Evolutionary conservation across 495 filamentous ascomycete genomes (phyloP).

Genomic region (Choiromyces venosus): DNA sequence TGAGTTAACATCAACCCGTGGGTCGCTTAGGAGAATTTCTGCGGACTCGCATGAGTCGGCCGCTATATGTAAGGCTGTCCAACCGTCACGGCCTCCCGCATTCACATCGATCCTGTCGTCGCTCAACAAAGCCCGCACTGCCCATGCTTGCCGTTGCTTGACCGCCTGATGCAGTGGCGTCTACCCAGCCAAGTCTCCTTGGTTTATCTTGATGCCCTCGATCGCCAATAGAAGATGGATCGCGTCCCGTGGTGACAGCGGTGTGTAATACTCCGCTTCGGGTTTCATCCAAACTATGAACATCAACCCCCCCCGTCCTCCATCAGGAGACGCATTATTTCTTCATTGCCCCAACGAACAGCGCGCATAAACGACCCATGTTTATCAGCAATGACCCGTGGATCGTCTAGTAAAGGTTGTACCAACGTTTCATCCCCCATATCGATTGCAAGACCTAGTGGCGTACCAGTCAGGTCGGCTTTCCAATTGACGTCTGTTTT

Average conservation of each 20-base stretch:
- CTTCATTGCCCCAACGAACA: not conserved
- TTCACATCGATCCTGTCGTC: not conserved
- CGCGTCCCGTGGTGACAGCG: not conserved
- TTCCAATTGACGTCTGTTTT: slow-evolving; percentile 9
- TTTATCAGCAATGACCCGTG: too few relatives aligned
- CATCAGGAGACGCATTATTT: not conserved
- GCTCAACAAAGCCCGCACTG: not conserved
- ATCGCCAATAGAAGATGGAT: not conserved
- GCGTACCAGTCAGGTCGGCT: slow-evolving; percentile 12
- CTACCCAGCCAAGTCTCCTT: not conserved
- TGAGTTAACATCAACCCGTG: not conserved
- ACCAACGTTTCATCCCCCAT: too few relatives aligned
- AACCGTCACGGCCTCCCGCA: not conserved
- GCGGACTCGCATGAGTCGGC: not conserved
- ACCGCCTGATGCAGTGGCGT: too few relatives aligned
- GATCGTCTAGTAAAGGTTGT: too few relatives aligned
- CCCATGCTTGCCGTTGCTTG: not conserved
- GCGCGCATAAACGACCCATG: too few relatives aligned
- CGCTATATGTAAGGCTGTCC: not conserved
- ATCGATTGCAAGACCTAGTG: slow-evolving; percentile 14
- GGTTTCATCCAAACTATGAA: slow-evolving; percentile 18
- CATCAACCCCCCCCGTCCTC: slow-evolving; percentile 6
- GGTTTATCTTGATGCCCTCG: not conserved
- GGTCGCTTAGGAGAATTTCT: not conserved
- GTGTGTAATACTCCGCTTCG: slow-evolving; percentile 8